phyloP scores from a whole-genome alignment of 176 grass and related monocot genomes.

The Oryza coarctata region DNA sequence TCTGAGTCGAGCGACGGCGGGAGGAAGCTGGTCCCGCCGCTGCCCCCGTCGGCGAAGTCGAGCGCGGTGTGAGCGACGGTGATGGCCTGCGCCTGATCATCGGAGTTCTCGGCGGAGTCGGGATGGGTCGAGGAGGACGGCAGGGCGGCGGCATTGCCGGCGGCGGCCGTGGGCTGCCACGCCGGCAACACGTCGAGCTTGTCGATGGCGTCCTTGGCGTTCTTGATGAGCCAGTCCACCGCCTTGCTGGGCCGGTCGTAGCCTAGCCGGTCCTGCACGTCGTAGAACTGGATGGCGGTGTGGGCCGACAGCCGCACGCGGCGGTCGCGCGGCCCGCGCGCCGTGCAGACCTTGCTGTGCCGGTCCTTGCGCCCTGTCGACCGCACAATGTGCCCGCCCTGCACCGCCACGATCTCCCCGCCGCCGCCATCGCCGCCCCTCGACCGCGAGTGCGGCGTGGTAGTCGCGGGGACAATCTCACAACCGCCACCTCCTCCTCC shows the following conservation, averaged over 20 bases:
- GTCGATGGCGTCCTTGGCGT: conserved; percentile 91
- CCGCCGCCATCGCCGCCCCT: conserved; percentile 44
- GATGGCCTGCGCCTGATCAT: conserved; percentile 59
- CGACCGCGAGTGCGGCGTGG: conserved; percentile 32
- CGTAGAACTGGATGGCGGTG: conserved; percentile 99
- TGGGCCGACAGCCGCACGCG: conserved; percentile 85
- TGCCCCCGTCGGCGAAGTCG: conserved; percentile 35
- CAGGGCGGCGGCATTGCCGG: conserved; percentile 42
- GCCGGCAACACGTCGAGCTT: conserved; percentile 70
- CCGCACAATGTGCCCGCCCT: conserved; percentile 94
- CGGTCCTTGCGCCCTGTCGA: conserved; percentile 94
- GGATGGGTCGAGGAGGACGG: conserved; percentile 43
- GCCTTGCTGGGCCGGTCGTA: conserved; percentile 98
- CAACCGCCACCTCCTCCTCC: conserved; percentile 33
- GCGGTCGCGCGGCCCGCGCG: conserved; percentile 77
- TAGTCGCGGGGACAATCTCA: conserved; percentile 40
- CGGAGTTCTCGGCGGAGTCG: conserved; percentile 47
- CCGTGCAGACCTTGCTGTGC: conserved; percentile 96
- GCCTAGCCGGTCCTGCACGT: conserved; percentile 94
- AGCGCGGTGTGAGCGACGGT: conserved; percentile 52
- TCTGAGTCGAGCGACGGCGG: conserved; percentile 86
- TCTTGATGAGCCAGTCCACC: conserved; percentile 97
- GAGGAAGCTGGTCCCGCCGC: conserved; percentile 50
- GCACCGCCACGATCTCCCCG: conserved; percentile 86
- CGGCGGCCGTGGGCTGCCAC: conserved; percentile 60